phyloP scores from a whole-genome alignment of 768 basidiomycete genomes.

The Xerocomus spinulosus region DNA sequence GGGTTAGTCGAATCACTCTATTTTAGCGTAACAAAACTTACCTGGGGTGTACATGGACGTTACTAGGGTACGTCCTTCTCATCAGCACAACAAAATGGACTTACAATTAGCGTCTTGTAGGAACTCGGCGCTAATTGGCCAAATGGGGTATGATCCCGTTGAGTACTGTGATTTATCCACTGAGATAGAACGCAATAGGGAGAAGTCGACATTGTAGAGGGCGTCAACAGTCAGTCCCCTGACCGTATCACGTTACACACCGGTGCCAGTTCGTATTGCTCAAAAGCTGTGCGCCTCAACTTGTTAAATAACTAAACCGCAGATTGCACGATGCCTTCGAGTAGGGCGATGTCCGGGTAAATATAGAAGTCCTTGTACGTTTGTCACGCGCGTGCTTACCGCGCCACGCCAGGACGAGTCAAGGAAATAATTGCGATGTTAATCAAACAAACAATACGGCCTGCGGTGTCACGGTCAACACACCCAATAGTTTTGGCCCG shows the following conservation, averaged over 20 bases:
- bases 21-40: neutral
- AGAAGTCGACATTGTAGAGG: slow-evolving; percentile 34
- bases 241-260: slow-evolving; percentile 31
- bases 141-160: slow-evolving; percentile 9
- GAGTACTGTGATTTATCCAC: neutral
- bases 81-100: neutral
- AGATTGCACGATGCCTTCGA: slow-evolving; percentile 34
- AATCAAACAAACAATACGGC: slow-evolving; percentile 25
- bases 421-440: slow-evolving; percentile 30
- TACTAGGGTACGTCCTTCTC: slow-evolving; percentile 17
- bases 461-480: slow-evolving; percentile 29
- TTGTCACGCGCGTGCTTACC: neutral
- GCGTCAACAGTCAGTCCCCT: slow-evolving; percentile 28
- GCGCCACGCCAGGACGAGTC: slow-evolving; percentile 13
- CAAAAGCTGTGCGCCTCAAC: neutral
- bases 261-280: slow-evolving; percentile 12
- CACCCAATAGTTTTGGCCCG: slow-evolving; percentile 30
- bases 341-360: slow-evolving; percentile 31
- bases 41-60: neutral
- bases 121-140: slow-evolving; percentile 29
- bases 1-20: slow-evolving; percentile 12
- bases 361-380: neutral
- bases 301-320: neutral
- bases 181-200: slow-evolving; percentile 14
- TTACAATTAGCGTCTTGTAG: slow-evolving; percentile 3